These are phyloP conservation scores for Suhomyces chickasaworum DNA, from an alignment of 1,139 yeast genomes.

Conservation along the genomic window DNA sequence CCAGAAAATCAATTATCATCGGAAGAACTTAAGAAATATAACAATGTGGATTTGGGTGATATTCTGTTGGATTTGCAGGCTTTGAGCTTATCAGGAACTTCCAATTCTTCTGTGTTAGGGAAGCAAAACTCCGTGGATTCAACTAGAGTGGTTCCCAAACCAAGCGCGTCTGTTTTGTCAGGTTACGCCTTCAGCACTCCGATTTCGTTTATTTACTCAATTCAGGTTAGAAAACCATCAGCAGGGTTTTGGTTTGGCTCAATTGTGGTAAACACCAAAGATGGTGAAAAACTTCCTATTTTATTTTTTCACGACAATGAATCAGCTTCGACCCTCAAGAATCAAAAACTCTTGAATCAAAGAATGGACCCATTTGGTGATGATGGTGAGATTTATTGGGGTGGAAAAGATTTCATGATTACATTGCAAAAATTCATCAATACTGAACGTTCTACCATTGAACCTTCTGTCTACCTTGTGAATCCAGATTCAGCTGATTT, in stretches of 20 bases:
- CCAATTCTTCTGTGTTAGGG: constrained; percentile 1
- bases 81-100: constrained; percentile 18
- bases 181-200: constrained; percentile 69
- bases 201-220: constrained; percentile 64
- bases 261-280: constrained; percentile 67
- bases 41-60: constrained; percentile 54
- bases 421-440: constrained; percentile 57
- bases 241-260: constrained; percentile 94
- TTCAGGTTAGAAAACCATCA: constrained; percentile 82
- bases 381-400: constrained; percentile 77
- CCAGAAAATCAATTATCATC: constrained; percentile 61
- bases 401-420: constrained; percentile 76
- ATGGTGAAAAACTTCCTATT: constrained; percentile 73
- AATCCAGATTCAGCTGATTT: constrained; percentile 82
- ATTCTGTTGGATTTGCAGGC: constrained; percentile 23
- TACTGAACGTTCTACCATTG: constrained; percentile 69
- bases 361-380: constrained; percentile 75
- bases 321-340: constrained; percentile 68
- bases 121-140: neutral
- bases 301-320: constrained; percentile 92
- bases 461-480: constrained; percentile 69
- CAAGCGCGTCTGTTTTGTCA: constrained; percentile 53
- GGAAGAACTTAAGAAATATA: constrained; percentile 52
- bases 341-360: constrained; percentile 59
- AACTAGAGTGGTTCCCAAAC: constrained; percentile 46